Base-by-base conservation (phyloP, 2,329 filamentous ascomycete genomes). In the Talaromyces atroroseus region DNA sequence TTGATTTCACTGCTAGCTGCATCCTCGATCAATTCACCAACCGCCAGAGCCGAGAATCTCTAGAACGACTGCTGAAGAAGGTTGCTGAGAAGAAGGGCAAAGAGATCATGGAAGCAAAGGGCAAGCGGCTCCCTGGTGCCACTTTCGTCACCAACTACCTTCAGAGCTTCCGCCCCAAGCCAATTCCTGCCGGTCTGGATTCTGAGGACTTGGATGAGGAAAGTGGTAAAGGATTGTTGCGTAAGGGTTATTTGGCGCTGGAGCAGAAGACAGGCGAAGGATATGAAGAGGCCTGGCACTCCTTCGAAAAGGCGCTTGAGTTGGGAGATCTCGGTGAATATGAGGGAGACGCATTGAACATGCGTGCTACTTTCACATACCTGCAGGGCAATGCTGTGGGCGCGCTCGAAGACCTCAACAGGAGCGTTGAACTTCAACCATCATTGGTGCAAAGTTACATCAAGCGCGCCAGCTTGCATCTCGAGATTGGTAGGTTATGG, bases 71-170 rank as follows among this genome's bases (percentile, higher is more conserved):
- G 61, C 81, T 99, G 61, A 97, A 97, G 82, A 95, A 95, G 78
- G 92, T 97, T 50, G 94, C 94, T 48, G 92, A 97, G 76, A 82
- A 89, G 63, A 96, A 96, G 80, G 92, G 89, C 62, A 91, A 92
- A 77, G 86, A 85, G 62, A 96, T 99, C 69, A 80, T 99, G 55
- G 84, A 82, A 66, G 82, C 82, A 59, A 92, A 92, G 74, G 82
- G 82, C 65, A 88, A 90, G 77, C 92, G 90, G 77, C 82, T 99
- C 51, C 94, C 94, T 20, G 96, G 92, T 74, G 88, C 94, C 29
- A 96, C 92, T 12, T 99, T 97, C 66, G 92, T 99, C 63, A 90
- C 91, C 70, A 99, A 99, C 80, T 99, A 99, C 75, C 87, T 99
- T 32, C 92, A 97, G 78, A 97, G 92, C 78, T 99, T 99, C 88